These are phyloP conservation scores for Fusarium globosum DNA, from an alignment of 2,329 filamentous ascomycete genomes.

Conservation along the genomic window DNA sequence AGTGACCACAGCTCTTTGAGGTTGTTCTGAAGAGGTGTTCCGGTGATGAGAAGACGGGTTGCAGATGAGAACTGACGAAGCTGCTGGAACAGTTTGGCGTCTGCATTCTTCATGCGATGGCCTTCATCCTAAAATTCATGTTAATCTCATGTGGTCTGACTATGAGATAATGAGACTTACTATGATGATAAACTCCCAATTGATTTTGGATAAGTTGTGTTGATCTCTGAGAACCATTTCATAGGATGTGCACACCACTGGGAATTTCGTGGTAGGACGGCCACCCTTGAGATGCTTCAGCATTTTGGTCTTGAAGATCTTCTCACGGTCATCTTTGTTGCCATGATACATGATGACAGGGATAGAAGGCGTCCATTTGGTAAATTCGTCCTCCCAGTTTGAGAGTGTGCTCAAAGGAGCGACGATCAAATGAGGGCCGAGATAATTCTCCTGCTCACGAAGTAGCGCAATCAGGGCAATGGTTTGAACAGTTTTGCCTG, in stretches of 20 bases:
- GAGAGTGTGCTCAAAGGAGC: constrained; percentile 91
- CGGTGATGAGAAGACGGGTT: constrained; percentile 91
- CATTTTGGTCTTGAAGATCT: constrained; percentile 78
- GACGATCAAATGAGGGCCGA: constrained; percentile 89
- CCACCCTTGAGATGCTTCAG: constrained; percentile 74
- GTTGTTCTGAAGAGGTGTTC: constrained; percentile 96
- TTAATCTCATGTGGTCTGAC: constrained; percentile 30
- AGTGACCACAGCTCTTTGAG: constrained; percentile 94
- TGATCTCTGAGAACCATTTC: constrained; percentile 95
- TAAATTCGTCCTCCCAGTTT: constrained; percentile 96
- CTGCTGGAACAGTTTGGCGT: constrained; percentile 90
- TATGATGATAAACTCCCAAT: constrained; percentile 98
- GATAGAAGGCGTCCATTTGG: constrained; percentile 88
- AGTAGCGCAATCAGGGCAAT: constrained; percentile 89
- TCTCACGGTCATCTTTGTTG: constrained; percentile 78
- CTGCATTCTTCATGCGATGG: constrained; percentile 96
- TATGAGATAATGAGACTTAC: constrained; percentile 55
- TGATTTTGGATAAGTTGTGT: constrained; percentile 81
- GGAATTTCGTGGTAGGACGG: constrained; percentile 74
- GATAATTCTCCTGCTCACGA: constrained; percentile 84
- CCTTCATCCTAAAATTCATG: constrained; percentile 77
- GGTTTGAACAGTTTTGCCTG: constrained; percentile 90
- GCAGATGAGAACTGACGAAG: constrained; percentile 89
- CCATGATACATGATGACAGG: constrained; percentile 94
- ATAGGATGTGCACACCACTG: constrained; percentile 93